Evolutionary conservation across 257 asterid species (phyloP), one percentile per base, ranked within the genome.

Genomic region (Nyctanthes arbortristis): DNA sequence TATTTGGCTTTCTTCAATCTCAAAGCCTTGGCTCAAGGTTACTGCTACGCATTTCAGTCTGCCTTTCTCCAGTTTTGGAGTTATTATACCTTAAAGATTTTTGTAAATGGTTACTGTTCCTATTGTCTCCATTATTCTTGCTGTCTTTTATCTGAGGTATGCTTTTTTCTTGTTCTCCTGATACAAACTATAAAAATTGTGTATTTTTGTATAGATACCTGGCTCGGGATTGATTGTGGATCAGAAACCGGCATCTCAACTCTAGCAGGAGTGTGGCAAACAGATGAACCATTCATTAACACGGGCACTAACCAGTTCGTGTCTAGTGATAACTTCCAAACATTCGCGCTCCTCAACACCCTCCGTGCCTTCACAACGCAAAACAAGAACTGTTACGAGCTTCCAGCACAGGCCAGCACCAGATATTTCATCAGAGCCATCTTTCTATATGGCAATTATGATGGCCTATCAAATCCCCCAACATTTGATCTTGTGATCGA

Each of bases 161-260:
- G 1, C 3, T 2, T 39, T 11, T 39, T 18, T 39, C 6, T 13
- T 39, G 1, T 39, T 39, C 13, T 39, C 5, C 2, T 39, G 47
- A 39, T n/a, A n/a, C n/a, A n/a, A 39, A 3, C 47, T 39, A 39
- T 43, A 16, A n/a, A n/a, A n/a, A 43, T 43, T 43, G 16, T 43
- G 22, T 43, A 16, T 16, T 14, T 43, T 43, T 43, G 22, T 9
- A 62, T 54, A 22, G 72, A 56, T 30, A 9, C 37, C 10, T 65
- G 72, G 77, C 66, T 58, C 60, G 60, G 72, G n/a, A 73, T 73
- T 18, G 77, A 73, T 34, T 73, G 63, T 2, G 77, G 72, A 10
- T 29, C 77, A 3, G 34, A 40, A 61, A 31, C 16, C 20, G 58
- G 68, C 68, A 73, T 67, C 0, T 0, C 72, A 24, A 65, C 72